These are phyloP conservation scores for Jackrogersella minutella DNA, from an alignment of 495 filamentous ascomycete genomes.

Conservation along the genomic window DNA sequence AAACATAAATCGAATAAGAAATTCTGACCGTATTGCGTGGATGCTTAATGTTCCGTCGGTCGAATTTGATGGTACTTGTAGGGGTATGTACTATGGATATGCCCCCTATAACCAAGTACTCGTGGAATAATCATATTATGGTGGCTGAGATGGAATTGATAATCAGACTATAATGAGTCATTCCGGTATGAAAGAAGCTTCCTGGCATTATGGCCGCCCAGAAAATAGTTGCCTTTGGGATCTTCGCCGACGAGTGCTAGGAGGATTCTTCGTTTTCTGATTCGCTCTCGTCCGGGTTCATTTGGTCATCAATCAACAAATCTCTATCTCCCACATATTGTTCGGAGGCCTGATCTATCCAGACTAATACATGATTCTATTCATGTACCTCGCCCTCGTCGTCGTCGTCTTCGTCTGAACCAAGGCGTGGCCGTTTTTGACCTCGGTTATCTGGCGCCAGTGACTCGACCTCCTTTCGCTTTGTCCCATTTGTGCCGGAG, in stretches of 20 bases:
- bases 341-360: not conserved
- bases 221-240: no score
- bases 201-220: no score
- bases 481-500: constrained; percentile 44
- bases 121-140: no score
- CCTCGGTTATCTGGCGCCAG: constrained; percentile 39
- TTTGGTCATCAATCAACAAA: no score
- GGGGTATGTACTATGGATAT: not conserved
- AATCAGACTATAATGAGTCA: no score
- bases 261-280: not conserved
- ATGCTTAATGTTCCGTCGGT: not conserved
- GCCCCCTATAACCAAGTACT: no score
- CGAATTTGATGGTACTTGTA: not conserved
- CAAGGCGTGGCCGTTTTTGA: constrained; percentile 41
- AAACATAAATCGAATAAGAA: constrained; percentile 9
- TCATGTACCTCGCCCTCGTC: constrained; percentile 47
- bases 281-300: no score
- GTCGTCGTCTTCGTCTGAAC: constrained; percentile 40
- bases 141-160: not conserved
- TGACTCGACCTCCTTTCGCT: constrained; percentile 46
- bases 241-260: no score
- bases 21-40: not conserved
- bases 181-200: no score
- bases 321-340: not conserved
- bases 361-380: constrained; percentile 17